Percentiles rank a stretch among this genome's conserved stretches.
These are phyloP conservation scores for Dictyostelium citrinum DNA, from an alignment of 78 protist species.

Conservation along the genomic window DNA sequence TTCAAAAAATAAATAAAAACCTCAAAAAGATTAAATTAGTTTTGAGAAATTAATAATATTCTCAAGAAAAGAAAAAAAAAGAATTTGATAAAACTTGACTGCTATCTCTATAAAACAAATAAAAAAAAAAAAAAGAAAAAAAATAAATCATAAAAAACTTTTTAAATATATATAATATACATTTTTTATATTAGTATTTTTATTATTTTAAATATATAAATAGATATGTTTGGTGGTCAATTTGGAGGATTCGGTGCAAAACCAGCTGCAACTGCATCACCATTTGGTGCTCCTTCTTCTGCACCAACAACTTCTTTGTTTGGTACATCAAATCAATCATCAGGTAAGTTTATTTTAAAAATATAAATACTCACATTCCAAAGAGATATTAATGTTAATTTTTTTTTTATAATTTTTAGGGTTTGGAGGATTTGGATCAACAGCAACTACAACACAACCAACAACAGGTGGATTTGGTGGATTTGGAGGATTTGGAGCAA, in stretches of 20 bases:
- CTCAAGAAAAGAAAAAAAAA: not conserved
- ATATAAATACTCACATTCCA: too few relatives aligned
- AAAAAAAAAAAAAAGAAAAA: not conserved
- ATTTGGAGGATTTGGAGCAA: conserved; percentile 8
- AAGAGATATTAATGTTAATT: too few relatives aligned
- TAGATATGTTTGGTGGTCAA: not conserved
- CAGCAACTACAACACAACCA: not conserved
- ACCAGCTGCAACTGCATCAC: conserved; percentile 1
- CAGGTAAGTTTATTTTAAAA: not conserved
- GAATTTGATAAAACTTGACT: not conserved
- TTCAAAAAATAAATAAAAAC: not conserved
- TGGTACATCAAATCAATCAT: not conserved
- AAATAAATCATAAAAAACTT: not conserved
- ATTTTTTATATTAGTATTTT: not conserved
- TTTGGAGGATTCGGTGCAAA: conserved; percentile 25
- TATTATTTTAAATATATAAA: not conserved
- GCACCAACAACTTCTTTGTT: conserved; percentile 16
- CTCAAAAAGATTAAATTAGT: not conserved
- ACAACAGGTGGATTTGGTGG: not conserved
- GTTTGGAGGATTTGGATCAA: conserved; percentile 18
- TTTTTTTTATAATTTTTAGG: not conserved
- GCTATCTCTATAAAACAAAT: not conserved
- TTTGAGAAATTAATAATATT: not conserved
- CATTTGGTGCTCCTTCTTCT: conserved; percentile 3
- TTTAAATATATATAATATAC: not conserved